These are phyloP conservation scores for Agrostemma githago DNA, from an alignment of 148 eudicot genomes.

Conservation along the genomic window DNA sequence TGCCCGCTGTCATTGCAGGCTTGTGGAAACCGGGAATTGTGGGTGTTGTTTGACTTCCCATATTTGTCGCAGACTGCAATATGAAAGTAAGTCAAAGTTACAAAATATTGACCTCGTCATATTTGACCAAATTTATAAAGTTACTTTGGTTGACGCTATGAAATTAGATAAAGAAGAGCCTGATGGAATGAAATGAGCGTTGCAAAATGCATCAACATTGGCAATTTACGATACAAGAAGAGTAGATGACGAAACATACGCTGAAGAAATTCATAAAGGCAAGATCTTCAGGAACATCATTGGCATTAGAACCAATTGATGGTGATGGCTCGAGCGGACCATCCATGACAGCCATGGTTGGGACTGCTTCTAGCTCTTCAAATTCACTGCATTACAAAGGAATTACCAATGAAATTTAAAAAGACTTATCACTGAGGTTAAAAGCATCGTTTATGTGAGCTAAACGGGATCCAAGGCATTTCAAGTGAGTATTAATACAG, in stretches of 20 bases:
- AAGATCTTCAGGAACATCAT: constrained; percentile 53
- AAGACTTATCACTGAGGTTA: neutral
- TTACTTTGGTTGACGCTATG: neutral
- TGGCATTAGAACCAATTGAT: constrained; percentile 39
- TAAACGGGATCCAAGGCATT: neutral
- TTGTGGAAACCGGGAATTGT: constrained; percentile 33
- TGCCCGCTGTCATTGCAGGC: constrained; percentile 30
- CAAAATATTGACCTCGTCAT: no score
- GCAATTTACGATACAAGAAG: neutral
- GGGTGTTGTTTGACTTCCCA: constrained; percentile 47
- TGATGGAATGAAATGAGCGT: neutral
- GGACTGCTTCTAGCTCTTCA: constrained; percentile 79
- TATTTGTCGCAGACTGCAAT: constrained; percentile 67
- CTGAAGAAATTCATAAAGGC: constrained; percentile 71
- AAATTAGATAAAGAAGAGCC: neutral
- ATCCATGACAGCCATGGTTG: constrained; percentile 70
- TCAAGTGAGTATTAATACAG: neutral
- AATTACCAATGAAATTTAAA: neutral
- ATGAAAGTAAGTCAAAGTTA: neutral
- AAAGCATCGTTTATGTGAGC: neutral
- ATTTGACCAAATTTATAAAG: neutral
- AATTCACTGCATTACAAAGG: constrained; percentile 51
- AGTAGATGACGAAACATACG: constrained; percentile 33
- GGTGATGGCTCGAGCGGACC: constrained; percentile 80
- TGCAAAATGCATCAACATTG: neutral